Evolutionary conservation across 140 eudicot genomes (phyloP).

Genomic region (Ambrosia hybrid): DNA sequence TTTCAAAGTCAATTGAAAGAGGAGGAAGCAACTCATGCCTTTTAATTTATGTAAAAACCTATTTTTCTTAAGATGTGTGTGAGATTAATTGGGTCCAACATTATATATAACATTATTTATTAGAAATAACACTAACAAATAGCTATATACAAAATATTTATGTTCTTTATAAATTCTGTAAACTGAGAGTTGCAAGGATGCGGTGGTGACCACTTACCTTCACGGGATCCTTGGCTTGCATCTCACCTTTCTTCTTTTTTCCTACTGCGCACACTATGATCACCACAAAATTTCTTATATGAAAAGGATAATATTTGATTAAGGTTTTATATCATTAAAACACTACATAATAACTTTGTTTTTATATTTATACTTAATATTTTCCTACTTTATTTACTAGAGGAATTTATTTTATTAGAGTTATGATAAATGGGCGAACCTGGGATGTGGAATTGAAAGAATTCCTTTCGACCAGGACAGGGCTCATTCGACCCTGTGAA

Average conservation of each 20-base stretch:
- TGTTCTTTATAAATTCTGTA: not conserved
- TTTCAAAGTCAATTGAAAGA: too few relatives aligned
- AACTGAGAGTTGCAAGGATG: conserved; percentile 10
- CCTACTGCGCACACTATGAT: not conserved
- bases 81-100: not conserved
- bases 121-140: not conserved
- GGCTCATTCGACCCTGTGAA: too few relatives aligned
- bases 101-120: too few relatives aligned
- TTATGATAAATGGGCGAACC: not conserved
- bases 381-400: not conserved
- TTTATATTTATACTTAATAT: not conserved
- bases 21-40: too few relatives aligned
- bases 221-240: conserved; percentile 15
- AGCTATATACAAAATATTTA: too few relatives aligned
- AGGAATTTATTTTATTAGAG: not conserved
- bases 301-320: not conserved
- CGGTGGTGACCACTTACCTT: conserved; percentile 18
- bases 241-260: not conserved
- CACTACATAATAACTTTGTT: not conserved
- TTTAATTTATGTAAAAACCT: too few relatives aligned
- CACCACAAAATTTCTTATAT: conserved; percentile 9
- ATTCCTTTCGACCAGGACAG: too few relatives aligned
- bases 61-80: not conserved
- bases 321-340: not conserved
- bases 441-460: too few relatives aligned